Conservation (phyloP, 83 land plant species). For the Picea mariana region DNA sequence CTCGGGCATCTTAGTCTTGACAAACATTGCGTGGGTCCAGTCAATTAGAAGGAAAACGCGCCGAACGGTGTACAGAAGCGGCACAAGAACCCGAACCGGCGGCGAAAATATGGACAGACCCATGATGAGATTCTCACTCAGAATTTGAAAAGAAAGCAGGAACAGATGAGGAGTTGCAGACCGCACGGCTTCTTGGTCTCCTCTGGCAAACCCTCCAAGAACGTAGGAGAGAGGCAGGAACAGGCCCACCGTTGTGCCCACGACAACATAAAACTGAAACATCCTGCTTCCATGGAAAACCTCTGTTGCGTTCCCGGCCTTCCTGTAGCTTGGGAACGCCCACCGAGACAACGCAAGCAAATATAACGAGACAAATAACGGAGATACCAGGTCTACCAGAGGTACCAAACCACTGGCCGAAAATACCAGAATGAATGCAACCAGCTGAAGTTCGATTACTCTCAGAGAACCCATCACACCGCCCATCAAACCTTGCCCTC, state of each 20-base stretch:
- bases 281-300: slow-evolving; percentile 65
- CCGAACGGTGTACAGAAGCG: slow-evolving; percentile 73
- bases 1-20: slow-evolving; percentile 38
- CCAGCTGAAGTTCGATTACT: slow-evolving; percentile 89
- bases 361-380: slow-evolving; percentile 63
- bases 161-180: slow-evolving; percentile 92
- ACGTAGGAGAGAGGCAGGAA: slow-evolving; percentile 91
- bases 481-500: slow-evolving; percentile 19
- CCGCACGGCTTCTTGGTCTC: slow-evolving; percentile 79
- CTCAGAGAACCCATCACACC: slow-evolving; percentile 90
- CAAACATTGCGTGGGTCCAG: slow-evolving; percentile 58
- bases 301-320: slow-evolving; percentile 16
- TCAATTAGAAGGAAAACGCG: slow-evolving; percentile 65
- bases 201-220: slow-evolving; percentile 91
- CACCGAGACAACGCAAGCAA: slow-evolving; percentile 54
- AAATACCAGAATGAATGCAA: slow-evolving; percentile 96
- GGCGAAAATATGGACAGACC: slow-evolving; percentile 77
- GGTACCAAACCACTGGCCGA: slow-evolving; percentile 93
- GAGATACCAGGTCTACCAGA: slow-evolving; percentile 75
- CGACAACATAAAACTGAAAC: slow-evolving; percentile 70
- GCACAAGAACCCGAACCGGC: slow-evolving; percentile 83
- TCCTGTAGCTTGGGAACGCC: slow-evolving; percentile 59
- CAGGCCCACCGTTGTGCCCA: slow-evolving; percentile 78
- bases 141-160: slow-evolving; percentile 83
- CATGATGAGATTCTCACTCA: slow-evolving; percentile 81